A percentile compares a stretch with the other conserved stretches of the same genome.
Evolutionary conservation across 169 alveolate genomes (phyloP).

Genomic region (Amoebophrya sp.): DNA sequence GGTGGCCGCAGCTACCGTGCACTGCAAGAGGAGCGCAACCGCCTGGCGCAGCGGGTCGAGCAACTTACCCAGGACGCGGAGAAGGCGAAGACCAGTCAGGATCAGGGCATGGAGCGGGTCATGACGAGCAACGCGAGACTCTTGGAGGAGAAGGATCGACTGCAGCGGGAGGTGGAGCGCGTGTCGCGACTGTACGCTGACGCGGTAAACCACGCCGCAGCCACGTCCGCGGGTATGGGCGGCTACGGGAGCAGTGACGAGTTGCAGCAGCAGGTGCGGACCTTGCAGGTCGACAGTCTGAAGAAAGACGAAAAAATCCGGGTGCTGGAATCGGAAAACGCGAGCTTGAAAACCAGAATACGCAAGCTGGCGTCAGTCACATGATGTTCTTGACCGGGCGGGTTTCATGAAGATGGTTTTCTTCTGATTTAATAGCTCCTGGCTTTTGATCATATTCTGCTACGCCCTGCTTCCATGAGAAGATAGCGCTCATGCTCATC

Average conservation of each 20-base stretch:
- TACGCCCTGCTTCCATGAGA: too few relatives aligned
- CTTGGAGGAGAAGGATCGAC: neutral
- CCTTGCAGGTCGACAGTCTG: neutral
- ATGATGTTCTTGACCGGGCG: too few relatives aligned
- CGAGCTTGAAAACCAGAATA: neutral
- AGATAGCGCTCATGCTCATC: too few relatives aligned
- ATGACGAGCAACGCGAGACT: neutral
- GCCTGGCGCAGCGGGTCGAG: neutral
- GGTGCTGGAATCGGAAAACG: neutral
- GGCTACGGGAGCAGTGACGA: neutral
- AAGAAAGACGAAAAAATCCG: neutral
- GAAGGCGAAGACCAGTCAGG: neutral
- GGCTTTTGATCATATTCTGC: too few relatives aligned
- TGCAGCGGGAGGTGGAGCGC: neutral
- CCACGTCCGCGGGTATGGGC: neutral
- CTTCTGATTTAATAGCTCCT: too few relatives aligned
- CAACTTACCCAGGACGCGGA: slow-evolving; percentile 2
- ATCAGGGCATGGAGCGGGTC: neutral
- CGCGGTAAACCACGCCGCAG: neutral
- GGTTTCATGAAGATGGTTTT: too few relatives aligned
- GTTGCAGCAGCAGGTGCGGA: neutral
- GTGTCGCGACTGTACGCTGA: neutral
- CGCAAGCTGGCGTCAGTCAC: neutral
- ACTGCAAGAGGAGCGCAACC: neutral
- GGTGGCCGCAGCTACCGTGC: too few relatives aligned